A percentile compares a stretch with the other conserved stretches of the same genome.
Evolutionary conservation across 805 yeast genomes (phyloP).

Genomic region (Ogataea saltuana): DNA sequence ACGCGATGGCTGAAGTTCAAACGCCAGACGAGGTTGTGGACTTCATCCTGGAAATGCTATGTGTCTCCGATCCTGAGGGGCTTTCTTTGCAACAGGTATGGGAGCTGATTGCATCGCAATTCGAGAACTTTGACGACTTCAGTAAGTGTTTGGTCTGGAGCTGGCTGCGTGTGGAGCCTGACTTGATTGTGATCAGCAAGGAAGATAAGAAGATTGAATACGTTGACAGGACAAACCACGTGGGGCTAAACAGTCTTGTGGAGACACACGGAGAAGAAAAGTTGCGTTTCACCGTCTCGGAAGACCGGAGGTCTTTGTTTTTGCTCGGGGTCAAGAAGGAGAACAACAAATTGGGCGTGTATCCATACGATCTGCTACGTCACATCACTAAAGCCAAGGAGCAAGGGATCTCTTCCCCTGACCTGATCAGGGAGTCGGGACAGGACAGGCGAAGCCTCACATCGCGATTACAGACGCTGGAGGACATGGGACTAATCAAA

Average conservation of each 20-base stretch:
- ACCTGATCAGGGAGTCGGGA: conserved; percentile 53
- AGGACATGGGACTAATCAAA: conserved; percentile 48
- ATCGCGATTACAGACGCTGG: conserved; percentile 56
- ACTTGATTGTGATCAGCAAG: conserved; percentile 21
- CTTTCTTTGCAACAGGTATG: conserved; percentile 35
- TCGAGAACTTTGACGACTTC: conserved; percentile 31
- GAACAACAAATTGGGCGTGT: conserved; percentile 54
- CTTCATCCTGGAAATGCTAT: conserved; percentile 34
- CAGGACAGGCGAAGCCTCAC: conserved; percentile 76
- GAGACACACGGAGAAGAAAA: conserved; percentile 14
- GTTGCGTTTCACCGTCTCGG: conserved; percentile 42
- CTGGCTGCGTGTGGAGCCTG: conserved; percentile 37
- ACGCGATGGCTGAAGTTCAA: conserved; percentile 6
- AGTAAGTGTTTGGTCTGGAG: conserved; percentile 38
- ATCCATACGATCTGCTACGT: conserved; percentile 54
- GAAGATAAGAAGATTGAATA: not conserved
- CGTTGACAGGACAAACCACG: conserved; percentile 14
- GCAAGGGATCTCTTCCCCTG: conserved; percentile 60
- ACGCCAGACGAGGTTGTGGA: conserved; percentile 41
- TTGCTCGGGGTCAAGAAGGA: conserved; percentile 57
- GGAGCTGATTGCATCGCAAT: conserved; percentile 28
- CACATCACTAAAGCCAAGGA: conserved; percentile 60
- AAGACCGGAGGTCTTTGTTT: conserved; percentile 56
- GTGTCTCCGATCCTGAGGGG: conserved; percentile 39
- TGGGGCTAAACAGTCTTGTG: conserved; percentile 8